Evolutionary conservation across 768 basidiomycete species (phyloP).

Genomic region (Cystobasidium onofrii): DNA sequence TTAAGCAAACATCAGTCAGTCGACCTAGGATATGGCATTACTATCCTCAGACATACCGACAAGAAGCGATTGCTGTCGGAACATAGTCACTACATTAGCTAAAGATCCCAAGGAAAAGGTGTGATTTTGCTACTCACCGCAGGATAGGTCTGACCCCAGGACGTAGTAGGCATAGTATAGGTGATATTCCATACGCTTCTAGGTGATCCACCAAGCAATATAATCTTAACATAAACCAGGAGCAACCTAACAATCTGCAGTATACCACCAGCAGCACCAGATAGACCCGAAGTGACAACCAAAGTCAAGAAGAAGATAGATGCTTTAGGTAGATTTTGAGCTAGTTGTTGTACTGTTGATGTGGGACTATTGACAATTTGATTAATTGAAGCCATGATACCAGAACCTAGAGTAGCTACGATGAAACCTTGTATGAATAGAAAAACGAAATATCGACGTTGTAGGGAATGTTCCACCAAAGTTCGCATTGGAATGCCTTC

Average conservation of each 20-base stretch:
- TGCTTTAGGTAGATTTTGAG: conserved; percentile 66
- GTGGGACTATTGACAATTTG: conserved; percentile 55
- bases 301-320: conserved; percentile 86
- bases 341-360: conserved; percentile 64
- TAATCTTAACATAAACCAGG: conserved; percentile 83
- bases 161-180: conserved; percentile 59
- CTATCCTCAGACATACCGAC: neutral
- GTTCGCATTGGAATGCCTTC: conserved; percentile 87
- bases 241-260: conserved; percentile 61
- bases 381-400: conserved; percentile 65
- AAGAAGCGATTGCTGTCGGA: neutral
- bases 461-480: conserved; percentile 76
- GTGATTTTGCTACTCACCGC: conserved; percentile 30
- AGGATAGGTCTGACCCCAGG: conserved; percentile 68
- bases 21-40: too few species aligned
- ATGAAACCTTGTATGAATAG: conserved; percentile 88
- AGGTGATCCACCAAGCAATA: conserved; percentile 79
- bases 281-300: neutral
- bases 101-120: too few species aligned
- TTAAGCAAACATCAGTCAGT: too few species aligned
- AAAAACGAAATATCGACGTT: conserved; percentile 80
- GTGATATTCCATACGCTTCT: conserved; percentile 76
- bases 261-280: conserved; percentile 53
- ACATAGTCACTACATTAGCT: neutral
- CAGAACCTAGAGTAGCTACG: conserved; percentile 56